Conservation (phyloP, 2,329 filamentous ascomycete species). For the Colletotrichum ledebouriae region DNA sequence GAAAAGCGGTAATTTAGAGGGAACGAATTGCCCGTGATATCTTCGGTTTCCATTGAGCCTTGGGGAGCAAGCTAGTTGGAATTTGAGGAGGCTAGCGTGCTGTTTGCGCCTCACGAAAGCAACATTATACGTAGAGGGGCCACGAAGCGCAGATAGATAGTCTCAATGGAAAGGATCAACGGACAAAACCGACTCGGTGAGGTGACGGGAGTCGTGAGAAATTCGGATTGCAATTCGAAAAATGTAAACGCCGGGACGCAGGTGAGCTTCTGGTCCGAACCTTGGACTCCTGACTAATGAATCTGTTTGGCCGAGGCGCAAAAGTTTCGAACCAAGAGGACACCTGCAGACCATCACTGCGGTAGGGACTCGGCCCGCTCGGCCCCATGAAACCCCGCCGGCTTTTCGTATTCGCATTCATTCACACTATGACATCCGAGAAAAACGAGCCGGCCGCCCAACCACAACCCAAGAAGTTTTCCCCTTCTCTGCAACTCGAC, state of each 20-base stretch:
- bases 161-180: constrained; percentile 41
- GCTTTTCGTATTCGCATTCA: constrained; percentile 36
- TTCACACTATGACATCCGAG: constrained; percentile 31
- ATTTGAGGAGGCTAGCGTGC: constrained; percentile 12
- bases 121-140: constrained; percentile 23
- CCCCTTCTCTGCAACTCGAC: constrained; percentile 30
- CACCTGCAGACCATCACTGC: background rate
- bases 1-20: constrained; percentile 40
- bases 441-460: constrained; percentile 40
- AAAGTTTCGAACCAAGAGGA: background rate
- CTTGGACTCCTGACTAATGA: background rate
- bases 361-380: constrained; percentile 20
- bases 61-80: constrained; percentile 5
- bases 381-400: constrained; percentile 18
- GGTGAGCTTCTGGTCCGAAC: constrained; percentile 17
- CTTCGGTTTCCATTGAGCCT: constrained; percentile 23
- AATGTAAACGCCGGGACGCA: constrained; percentile 1
- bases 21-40: constrained; percentile 31
- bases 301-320: constrained; percentile 4
- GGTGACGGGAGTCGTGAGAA: too few relatives aligned
- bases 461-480: constrained; percentile 33
- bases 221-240: background rate
- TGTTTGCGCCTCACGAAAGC: constrained; percentile 27
- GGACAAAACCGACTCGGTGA: background rate
- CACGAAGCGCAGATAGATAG: constrained; percentile 39